Evolutionary conservation across 148 eudicot species (phyloP), one percentile per base, ranked within the genome.

Genomic region (Pouteria glomerata): DNA sequence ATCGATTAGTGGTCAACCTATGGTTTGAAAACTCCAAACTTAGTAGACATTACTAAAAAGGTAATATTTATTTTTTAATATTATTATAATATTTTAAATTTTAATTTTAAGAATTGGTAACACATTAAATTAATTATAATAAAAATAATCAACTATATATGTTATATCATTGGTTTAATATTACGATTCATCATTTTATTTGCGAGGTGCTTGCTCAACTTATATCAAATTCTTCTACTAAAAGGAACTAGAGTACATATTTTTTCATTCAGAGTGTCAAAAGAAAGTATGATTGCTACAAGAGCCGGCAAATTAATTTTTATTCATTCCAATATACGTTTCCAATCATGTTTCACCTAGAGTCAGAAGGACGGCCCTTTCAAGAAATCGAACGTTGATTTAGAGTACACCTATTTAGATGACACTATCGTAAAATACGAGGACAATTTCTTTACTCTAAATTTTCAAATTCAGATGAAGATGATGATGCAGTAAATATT

Each of bases 231-330:
- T 62, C 76, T 48, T 73, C 51, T 0, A 51, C 61, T 14, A 52
- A 73, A 27, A 3, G 75, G 15, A 19, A 1, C 33, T 72, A 68
- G 68, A 72, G 75, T 14, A 72, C 68, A 0, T 61, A 73, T 11
- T 50, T 48, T 0, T 73, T 51, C 14, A 73, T 73, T n/a, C 60
- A 33, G 7, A 69, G 29, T 55, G 33, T 57, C 8, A 69, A 69
- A 33, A 11, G 62, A 8, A 69, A 69, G 62, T 3, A 29, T 69
- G 10, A 69, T 35, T 55, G 16, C 48, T 56, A 21, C 3, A 35
- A 42, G 33, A 39, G 73, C 57, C 3, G 62, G 55, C 7, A 69
- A 69, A 37, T 8, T 69, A 0, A 63, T 55, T 0, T 69, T 69
- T 14, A 35, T 39, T 69, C 73, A 69, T 19, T 69, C 50, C 6